Conservation (phyloP, 1,284 basidiomycete species). For the Phellinidium pouzarii region DNA sequence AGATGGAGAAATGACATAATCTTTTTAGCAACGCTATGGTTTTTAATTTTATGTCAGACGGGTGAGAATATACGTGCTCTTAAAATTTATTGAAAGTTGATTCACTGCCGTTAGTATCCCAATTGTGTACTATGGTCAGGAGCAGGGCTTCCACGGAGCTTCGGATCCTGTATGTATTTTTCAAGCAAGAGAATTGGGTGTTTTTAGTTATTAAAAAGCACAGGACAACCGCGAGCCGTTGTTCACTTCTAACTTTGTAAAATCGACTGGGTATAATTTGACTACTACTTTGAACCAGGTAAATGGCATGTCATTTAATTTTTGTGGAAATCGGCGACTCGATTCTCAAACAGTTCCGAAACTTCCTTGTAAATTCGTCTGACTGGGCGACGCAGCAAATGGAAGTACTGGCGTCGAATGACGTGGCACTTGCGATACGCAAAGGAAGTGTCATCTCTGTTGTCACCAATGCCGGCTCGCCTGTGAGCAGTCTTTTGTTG, state of each 20-base stretch:
- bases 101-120: conserved; percentile 52
- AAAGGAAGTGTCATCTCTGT: conserved; percentile 68
- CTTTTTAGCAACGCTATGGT: conserved; percentile 57
- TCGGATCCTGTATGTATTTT: conserved; percentile 48
- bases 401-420: conserved; percentile 50
- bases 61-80: conserved; percentile 28
- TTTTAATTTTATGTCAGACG: conserved; percentile 60
- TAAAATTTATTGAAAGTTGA: conserved; percentile 58
- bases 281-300: conserved; percentile 62
- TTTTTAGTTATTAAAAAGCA: no score
- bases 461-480: conserved; percentile 73
- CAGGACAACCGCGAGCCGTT: conserved; percentile 72
- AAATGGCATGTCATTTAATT: neutral
- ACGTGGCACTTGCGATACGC: conserved; percentile 58
- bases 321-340: neutral
- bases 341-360: conserved; percentile 44
- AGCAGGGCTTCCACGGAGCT: conserved; percentile 56
- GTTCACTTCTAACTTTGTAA: conserved; percentile 65
- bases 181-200: no score
- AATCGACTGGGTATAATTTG: conserved; percentile 53
- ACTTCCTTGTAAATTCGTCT: conserved; percentile 54
- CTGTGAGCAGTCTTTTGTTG: conserved; percentile 36
- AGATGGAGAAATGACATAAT: neutral
- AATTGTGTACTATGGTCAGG: conserved; percentile 78
- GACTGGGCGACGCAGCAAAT: conserved; percentile 54